Percentiles rank a stretch among this genome's conserved stretches.
phyloP scores from a whole-genome alignment of 2,329 filamentous ascomycete genomes.

The Colletotrichum spaethianum region DNA sequence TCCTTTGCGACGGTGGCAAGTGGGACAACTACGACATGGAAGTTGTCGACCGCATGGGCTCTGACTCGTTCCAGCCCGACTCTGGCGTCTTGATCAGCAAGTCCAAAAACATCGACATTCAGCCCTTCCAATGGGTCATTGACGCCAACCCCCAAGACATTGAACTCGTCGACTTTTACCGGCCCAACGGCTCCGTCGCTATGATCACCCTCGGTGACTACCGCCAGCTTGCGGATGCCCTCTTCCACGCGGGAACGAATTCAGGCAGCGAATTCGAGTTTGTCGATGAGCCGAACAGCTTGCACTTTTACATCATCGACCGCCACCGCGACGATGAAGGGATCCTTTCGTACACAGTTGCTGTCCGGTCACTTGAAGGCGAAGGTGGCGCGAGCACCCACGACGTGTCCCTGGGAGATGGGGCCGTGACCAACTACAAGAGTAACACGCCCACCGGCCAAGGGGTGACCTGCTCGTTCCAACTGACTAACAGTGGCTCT shows the following conservation, averaged over 20 bases:
- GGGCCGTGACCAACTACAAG: constrained; percentile 47
- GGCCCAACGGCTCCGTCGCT: constrained; percentile 61
- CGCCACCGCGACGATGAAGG: constrained; percentile 57
- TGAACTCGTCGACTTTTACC: constrained; percentile 62
- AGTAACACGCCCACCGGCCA: constrained; percentile 47
- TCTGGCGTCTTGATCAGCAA: constrained; percentile 68
- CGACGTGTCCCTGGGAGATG: constrained; percentile 55
- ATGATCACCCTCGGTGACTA: constrained; percentile 68
- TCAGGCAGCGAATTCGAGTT: constrained; percentile 66
- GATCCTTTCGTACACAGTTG: constrained; percentile 64
- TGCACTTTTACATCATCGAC: constrained; percentile 66
- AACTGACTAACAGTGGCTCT: constrained; percentile 61
- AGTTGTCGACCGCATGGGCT: constrained; percentile 67
- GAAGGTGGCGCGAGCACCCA: constrained; percentile 49
- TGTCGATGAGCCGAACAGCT: constrained; percentile 60
- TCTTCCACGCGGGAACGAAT: constrained; percentile 68
- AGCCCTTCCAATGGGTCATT: constrained; percentile 68
- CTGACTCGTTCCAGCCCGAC: constrained; percentile 66
- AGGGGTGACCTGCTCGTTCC: constrained; percentile 61
- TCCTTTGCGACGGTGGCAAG: constrained; percentile 65
- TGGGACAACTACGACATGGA: constrained; percentile 68
- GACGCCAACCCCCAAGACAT: constrained; percentile 69
- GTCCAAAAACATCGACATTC: constrained; percentile 59
- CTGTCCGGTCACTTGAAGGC: constrained; percentile 59
- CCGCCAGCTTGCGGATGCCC: constrained; percentile 65